phyloP scores from a whole-genome alignment of 1,139 yeast genomes.

The Candida frijolesensis region DNA sequence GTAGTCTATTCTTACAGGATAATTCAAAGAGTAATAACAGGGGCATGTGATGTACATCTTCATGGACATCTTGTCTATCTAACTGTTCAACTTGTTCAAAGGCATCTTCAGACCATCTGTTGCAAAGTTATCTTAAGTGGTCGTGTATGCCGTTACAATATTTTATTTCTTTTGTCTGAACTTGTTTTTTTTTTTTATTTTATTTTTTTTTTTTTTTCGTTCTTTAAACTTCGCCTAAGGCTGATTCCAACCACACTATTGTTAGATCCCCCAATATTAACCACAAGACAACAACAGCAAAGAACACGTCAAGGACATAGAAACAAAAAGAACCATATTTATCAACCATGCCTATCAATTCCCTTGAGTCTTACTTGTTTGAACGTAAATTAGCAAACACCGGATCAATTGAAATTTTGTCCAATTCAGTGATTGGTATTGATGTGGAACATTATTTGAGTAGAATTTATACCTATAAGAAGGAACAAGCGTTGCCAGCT shows the following conservation, averaged over 20 bases:
- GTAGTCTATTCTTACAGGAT: too few relatives aligned
- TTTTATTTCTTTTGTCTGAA: too few relatives aligned
- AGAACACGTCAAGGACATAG: background rate
- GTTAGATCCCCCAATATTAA: background rate
- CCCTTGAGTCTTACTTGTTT: constrained; percentile 70
- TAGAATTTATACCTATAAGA: constrained; percentile 60
- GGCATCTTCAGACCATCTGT: too few relatives aligned
- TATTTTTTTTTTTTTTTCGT: background rate
- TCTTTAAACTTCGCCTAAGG: background rate
- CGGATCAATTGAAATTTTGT: constrained; percentile 65
- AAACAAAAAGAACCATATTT: background rate
- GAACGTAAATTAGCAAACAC: constrained; percentile 69
- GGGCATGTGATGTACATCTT: too few relatives aligned
- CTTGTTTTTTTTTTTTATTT: too few relatives aligned
- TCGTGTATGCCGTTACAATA: too few relatives aligned
- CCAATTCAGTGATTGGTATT: constrained; percentile 75
- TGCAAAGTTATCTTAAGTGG: too few relatives aligned
- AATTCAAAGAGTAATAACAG: too few relatives aligned
- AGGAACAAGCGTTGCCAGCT: constrained; percentile 75
- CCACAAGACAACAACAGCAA: background rate
- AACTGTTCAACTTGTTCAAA: too few relatives aligned
- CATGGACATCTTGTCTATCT: too few relatives aligned
- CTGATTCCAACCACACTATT: background rate
- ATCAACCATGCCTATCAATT: constrained; percentile 53
- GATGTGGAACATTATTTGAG: constrained; percentile 81